A percentile compares a stretch with the other conserved stretches of the same genome.
phyloP scores from a whole-genome alignment of 805 yeast species.

The Yamadazyma akitaensis region DNA sequence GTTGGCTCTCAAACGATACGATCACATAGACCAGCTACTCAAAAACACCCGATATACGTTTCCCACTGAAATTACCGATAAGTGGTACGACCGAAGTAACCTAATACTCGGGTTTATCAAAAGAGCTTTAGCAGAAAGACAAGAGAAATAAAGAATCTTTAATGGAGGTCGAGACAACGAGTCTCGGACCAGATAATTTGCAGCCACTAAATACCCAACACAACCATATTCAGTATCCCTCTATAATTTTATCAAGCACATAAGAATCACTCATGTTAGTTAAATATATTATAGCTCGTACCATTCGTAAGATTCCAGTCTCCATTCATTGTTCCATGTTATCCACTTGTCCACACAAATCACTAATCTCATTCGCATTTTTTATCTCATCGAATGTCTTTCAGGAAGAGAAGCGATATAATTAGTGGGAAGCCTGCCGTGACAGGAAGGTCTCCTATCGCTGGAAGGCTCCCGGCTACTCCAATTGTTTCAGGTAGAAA shows the following conservation, averaged over 20 bases:
- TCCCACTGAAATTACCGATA: slow-evolving; percentile 13
- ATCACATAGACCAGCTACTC: slow-evolving; percentile 26
- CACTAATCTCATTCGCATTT: background rate
- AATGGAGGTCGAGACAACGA: too few species aligned
- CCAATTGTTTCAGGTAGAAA: slow-evolving; percentile 7
- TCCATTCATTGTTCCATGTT: background rate
- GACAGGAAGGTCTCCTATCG: slow-evolving; percentile 5
- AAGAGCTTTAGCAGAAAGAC: slow-evolving; percentile 2
- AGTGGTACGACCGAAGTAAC: slow-evolving; percentile 36
- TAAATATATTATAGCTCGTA: too few species aligned
- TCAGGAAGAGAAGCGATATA: slow-evolving; percentile 41
- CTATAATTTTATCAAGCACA: too few species aligned
- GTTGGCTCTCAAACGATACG: slow-evolving; percentile 28
- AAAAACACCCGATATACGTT: slow-evolving; percentile 25
- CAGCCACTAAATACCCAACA: too few species aligned
- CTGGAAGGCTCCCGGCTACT: slow-evolving; percentile 4
- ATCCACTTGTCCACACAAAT: background rate
- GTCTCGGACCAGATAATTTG: too few species aligned
- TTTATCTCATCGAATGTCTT: slow-evolving; percentile 29
- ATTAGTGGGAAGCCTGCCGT: slow-evolving; percentile 18
- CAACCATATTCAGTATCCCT: too few species aligned
- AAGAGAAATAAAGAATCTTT: background rate
- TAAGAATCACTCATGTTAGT: too few species aligned
- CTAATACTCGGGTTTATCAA: slow-evolving; percentile 24
- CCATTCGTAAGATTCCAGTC: too few species aligned